Evolutionary conservation across 805 yeast genomes (phyloP), one percentile per base, ranked within the genome.

Genomic region (Torulaspora franciscae): DNA sequence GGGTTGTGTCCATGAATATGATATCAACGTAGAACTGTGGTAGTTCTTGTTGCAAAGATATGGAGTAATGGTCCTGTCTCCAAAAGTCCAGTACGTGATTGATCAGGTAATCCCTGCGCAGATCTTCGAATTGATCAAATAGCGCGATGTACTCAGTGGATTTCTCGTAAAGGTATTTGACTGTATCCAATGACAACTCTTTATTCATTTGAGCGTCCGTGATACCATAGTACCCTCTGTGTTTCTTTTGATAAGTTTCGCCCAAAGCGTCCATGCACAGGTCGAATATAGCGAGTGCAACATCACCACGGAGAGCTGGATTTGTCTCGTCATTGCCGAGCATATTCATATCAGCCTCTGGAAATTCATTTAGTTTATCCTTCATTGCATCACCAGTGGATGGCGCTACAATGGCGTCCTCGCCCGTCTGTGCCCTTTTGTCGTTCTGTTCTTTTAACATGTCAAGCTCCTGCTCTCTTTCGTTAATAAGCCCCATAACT

Each of bases 341-440:
- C 74, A 87, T 81, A 56, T 80, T 82, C 71, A 87, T 74, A 59
- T 89, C 93, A 26, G 89, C 85, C 51, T 89, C 96, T 0, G 97
- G 96, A 50, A 90, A 72, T 42, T 77, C 75, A 45, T 81, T 79
- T 58, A 90, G 71, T 56, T 80, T 78, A 46, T 77, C 79, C 51
- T 79, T 79, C 63, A 81, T 56, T 9, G 72, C 74, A 40, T 81
- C 87, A 19, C 74, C 74, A 7, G 73, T 69, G 6, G 70, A 72
- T 24, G 79, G 81, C 22, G 74, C 67, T 33, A 62, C 67, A 41
- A 77, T 73, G 46, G 73, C 75, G 26, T 66, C 67, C 4, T 57
- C 66, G 9, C 66, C 64, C 1, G 68, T 71, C 6, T 69, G 64
- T 8, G 51, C 61, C 4, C 54, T 56, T 8, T 66, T 59, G 34